These are phyloP conservation scores for Xylaria curta DNA, from an alignment of 495 filamentous ascomycete genomes.

Conservation along the genomic window DNA sequence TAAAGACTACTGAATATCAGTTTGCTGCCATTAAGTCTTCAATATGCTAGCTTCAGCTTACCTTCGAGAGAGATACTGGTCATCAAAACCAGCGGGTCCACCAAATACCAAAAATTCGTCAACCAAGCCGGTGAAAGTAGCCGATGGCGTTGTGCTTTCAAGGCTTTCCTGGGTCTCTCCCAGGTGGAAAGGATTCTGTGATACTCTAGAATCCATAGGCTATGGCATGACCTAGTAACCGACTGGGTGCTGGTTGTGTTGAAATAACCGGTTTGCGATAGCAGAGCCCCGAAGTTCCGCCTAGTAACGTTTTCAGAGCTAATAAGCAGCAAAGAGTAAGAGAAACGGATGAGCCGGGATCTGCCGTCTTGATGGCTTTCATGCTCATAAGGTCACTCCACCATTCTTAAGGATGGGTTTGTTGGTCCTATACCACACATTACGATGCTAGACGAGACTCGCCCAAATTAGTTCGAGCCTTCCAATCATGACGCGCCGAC, in stretches of 20 bases:
- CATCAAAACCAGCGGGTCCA: slow-evolving; percentile 1
- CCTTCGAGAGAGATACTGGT: slow-evolving; percentile 13
- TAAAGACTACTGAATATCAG: slow-evolving; percentile 12
- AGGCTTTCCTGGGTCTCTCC: neutral
- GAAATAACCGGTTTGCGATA: slow-evolving; percentile 15
- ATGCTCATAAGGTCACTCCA: neutral
- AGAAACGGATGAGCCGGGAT: neutral
- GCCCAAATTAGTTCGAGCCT: neutral
- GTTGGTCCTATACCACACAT: neutral
- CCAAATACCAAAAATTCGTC: slow-evolving; percentile 15
- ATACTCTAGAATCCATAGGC: slow-evolving; percentile 12
- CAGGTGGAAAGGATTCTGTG: slow-evolving; percentile 7
- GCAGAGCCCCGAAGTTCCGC: neutral
- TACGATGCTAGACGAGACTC: slow-evolving; percentile 9
- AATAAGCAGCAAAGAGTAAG: neutral
- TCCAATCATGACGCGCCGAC: neutral
- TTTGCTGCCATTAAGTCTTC: neutral
- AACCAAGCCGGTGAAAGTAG: slow-evolving; percentile 13
- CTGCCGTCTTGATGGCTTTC: slow-evolving; percentile 6
- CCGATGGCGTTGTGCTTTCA: neutral
- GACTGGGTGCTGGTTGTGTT: neutral
- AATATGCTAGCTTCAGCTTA: neutral
- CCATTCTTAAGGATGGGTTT: neutral
- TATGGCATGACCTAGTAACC: slow-evolving; percentile 1
- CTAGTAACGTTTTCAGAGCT: neutral